Evolutionary conservation across 495 filamentous ascomycete genomes (phyloP).

Genomic region (Darksidea phi): DNA sequence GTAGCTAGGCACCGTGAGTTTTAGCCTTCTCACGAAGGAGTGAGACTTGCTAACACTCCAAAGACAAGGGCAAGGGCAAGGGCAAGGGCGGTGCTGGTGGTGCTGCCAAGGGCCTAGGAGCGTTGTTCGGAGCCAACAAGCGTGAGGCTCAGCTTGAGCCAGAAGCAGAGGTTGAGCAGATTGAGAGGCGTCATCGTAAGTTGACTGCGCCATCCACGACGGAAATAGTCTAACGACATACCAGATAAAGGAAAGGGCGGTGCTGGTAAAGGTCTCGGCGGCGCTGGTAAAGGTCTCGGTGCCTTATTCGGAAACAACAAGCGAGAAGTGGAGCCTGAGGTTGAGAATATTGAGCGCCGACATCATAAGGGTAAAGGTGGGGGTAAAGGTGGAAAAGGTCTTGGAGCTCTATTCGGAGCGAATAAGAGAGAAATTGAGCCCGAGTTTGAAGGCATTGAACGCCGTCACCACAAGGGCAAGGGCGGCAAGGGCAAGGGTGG

Average conservation of each 20-base stretch:
- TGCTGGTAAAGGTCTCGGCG: slow-evolving; percentile 9
- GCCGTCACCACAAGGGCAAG: slow-evolving; percentile 25
- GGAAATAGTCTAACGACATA: background rate
- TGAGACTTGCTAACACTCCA: background rate
- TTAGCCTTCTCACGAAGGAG: background rate
- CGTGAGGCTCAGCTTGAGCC: background rate
- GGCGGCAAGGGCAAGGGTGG: slow-evolving; percentile 17
- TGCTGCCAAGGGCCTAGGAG: too few relatives aligned
- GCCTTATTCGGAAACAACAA: background rate
- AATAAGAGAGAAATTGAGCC: background rate
- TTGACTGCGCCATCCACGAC: background rate
- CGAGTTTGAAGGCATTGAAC: slow-evolving; percentile 2
- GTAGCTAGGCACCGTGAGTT: slow-evolving; percentile 1
- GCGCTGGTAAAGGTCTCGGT: too few relatives aligned
- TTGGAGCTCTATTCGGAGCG: background rate
- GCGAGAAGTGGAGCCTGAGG: background rate
- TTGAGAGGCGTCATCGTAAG: slow-evolving; percentile 20
- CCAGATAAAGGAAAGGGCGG: background rate
- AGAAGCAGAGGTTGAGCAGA: background rate
- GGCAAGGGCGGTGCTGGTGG: too few relatives aligned
- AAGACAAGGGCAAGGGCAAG: slow-evolving; percentile 19
- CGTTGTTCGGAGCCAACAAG: background rate
- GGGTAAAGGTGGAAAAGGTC: slow-evolving; percentile 2
- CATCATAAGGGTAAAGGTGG: slow-evolving; percentile 6
- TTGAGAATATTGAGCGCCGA: slow-evolving; percentile 1